Percentiles rank a stretch among this genome's conserved stretches.
Conservation (phyloP, 495 filamentous ascomycete genomes). For the Ascobolus immersus region DNA sequence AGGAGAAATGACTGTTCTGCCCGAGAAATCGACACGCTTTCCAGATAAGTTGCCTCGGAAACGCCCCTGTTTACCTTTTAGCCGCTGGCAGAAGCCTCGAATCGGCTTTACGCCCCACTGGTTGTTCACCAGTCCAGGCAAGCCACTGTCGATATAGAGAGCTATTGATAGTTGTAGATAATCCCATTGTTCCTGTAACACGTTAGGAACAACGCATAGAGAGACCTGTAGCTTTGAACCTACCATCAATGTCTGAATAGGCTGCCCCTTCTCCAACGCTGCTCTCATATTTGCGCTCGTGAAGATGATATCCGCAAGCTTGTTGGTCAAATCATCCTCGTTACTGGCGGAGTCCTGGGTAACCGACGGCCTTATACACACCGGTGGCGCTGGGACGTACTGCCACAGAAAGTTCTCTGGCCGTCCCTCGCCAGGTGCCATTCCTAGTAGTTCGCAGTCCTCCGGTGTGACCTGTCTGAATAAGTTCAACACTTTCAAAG, state of each 20-base stretch:
- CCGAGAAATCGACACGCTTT: constrained; percentile 97
- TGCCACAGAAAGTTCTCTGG: constrained; percentile 98
- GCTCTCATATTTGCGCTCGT: constrained; percentile 62
- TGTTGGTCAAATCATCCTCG: constrained; percentile 88
- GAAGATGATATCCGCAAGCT: constrained; percentile 77
- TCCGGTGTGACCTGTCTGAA: constrained; percentile 63
- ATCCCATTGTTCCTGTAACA: constrained; percentile 60
- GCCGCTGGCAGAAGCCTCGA: constrained; percentile 74
- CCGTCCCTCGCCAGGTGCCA: constrained; percentile 62
- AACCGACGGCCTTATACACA: constrained; percentile 82
- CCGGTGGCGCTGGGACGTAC: constrained; percentile 75
- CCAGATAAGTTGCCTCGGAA: constrained; percentile 92
- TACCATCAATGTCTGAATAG: constrained; percentile 61
- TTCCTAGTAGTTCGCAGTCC: constrained; percentile 75
- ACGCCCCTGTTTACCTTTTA: constrained; percentile 92
- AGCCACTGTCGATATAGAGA: constrained; percentile 91
- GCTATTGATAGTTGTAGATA: constrained; percentile 83
- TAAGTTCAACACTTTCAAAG: constrained; percentile 62
- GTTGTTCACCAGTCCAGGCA: constrained; percentile 60
- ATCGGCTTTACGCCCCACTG: constrained; percentile 34
- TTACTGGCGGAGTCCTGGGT: constrained; percentile 73
- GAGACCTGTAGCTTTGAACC: neutral
- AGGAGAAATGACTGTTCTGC: constrained; percentile 86
- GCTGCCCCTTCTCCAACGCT: constrained; percentile 52
- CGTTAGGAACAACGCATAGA: neutral